Evolutionary conservation across 2,329 filamentous ascomycete genomes (phyloP).

Genomic region (Raffaelea ambrosiae): DNA sequence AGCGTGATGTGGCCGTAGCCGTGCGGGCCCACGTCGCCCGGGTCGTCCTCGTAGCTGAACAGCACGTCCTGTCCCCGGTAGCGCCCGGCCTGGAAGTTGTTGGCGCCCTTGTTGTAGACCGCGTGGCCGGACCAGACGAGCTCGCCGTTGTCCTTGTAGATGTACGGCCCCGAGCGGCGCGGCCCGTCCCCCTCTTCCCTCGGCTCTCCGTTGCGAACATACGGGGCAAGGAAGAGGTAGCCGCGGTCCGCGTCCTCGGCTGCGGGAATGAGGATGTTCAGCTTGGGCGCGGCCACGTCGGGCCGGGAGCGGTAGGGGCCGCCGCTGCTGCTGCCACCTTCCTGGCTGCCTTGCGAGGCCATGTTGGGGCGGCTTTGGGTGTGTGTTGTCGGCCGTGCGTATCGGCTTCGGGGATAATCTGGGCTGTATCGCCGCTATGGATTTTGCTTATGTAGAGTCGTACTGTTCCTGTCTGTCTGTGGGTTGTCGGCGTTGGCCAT

Average conservation of each 20-base stretch:
- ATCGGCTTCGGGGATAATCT: no score
- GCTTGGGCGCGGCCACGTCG: slow-evolving; percentile 23
- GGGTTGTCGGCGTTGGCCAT: no score
- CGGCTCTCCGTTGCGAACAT: slow-evolving; percentile 12
- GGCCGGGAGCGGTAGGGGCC: slow-evolving; percentile 14
- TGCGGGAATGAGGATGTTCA: slow-evolving; percentile 25
- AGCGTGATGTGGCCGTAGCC: slow-evolving; percentile 46
- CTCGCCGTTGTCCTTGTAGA: slow-evolving; percentile 44
- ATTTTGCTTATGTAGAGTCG: no score
- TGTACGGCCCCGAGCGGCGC: slow-evolving; percentile 43
- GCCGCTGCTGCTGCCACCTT: no score
- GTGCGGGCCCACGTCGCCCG: slow-evolving; percentile 41
- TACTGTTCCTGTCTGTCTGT: no score
- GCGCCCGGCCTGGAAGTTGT: slow-evolving; percentile 42
- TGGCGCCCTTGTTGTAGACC: slow-evolving; percentile 41
- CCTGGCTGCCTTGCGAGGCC: no score
- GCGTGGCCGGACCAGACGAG: slow-evolving; percentile 49
- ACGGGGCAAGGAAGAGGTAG: slow-evolving; percentile 17
- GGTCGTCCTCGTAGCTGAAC: slow-evolving; percentile 44
- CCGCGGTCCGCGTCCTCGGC: slow-evolving; percentile 27
- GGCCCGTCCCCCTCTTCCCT: slow-evolving; percentile 14
- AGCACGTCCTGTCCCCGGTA: slow-evolving; percentile 45
- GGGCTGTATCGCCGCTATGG: no score
- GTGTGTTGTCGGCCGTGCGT: no score
- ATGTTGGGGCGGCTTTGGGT: no score